These are phyloP conservation scores for Aspergillus awamori DNA, from an alignment of 2,329 filamentous ascomycete species.

Conservation along the genomic window DNA sequence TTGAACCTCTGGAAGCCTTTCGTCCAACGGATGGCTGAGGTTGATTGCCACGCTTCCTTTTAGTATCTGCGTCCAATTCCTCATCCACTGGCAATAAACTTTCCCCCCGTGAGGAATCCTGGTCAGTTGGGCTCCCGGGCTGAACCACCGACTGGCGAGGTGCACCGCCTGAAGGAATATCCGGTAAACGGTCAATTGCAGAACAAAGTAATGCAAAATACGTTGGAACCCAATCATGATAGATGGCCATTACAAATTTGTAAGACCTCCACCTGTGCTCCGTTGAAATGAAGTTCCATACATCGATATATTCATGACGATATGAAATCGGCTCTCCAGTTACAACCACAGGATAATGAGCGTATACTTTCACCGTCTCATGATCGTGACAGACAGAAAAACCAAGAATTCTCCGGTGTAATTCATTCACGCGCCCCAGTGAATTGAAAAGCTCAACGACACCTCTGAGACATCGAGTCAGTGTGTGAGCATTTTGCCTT, in stretches of 20 bases:
- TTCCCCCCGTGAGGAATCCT: no score
- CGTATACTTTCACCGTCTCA: background rate
- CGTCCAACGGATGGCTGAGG: no score
- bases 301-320: background rate
- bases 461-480: slow-evolving; percentile 8
- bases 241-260: slow-evolving; percentile 11
- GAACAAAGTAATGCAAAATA: slow-evolving; percentile 1
- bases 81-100: no score
- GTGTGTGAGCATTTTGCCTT: slow-evolving; percentile 5
- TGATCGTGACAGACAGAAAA: slow-evolving; percentile 7
- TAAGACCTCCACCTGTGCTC: slow-evolving; percentile 1
- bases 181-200: slow-evolving; percentile 4
- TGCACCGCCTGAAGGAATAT: background rate
- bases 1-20: no score
- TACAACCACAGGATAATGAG: slow-evolving; percentile 4
- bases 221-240: slow-evolving; percentile 5
- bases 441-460: slow-evolving; percentile 7
- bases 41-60: no score
- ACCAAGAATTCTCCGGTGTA: slow-evolving; percentile 9
- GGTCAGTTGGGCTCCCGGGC: no score
- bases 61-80: no score
- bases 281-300: background rate
- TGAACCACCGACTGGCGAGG: no score
- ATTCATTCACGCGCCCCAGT: background rate
- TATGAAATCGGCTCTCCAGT: background rate